Conservation (phyloP, 2,329 filamentous ascomycete genomes). For the Colletotrichum gloeosporioides region DNA sequence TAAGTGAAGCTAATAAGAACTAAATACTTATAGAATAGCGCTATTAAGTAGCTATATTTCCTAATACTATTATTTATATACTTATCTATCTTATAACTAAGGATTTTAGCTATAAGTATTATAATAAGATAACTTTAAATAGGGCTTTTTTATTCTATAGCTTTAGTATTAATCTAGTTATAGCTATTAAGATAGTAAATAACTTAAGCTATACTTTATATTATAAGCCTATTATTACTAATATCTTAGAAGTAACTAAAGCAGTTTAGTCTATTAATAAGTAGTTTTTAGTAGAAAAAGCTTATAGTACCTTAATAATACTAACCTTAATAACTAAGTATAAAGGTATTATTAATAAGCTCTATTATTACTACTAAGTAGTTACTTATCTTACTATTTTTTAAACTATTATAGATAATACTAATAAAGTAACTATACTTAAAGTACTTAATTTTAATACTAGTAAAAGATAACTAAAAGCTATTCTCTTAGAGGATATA, state of each 20-base stretch:
- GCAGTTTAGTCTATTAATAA: not conserved
- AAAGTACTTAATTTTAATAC: no score
- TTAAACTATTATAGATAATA: no score
- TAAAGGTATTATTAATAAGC: not conserved
- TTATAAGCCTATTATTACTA: not conserved
- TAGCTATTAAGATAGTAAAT: not conserved
- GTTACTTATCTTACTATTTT: no score
- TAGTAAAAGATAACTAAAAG: no score
- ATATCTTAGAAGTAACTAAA: not conserved
- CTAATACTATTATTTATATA: no score
- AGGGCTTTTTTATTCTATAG: not conserved
- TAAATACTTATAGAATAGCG: not conserved
- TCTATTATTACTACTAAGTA: not conserved
- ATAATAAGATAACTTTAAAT: no score
- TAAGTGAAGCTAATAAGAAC: not conserved
- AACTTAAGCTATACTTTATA: not conserved
- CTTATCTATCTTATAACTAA: no score
- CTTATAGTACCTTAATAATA: not conserved
- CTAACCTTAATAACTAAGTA: not conserved
- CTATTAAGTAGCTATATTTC: no score
- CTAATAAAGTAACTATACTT: no score
- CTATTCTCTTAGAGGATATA: no score
- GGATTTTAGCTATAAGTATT: no score
- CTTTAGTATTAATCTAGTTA: not conserved
- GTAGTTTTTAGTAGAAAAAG: not conserved